Base-by-base conservation (phyloP, 495 filamentous ascomycete genomes). In the Aspergillus egyptiacus region DNA sequence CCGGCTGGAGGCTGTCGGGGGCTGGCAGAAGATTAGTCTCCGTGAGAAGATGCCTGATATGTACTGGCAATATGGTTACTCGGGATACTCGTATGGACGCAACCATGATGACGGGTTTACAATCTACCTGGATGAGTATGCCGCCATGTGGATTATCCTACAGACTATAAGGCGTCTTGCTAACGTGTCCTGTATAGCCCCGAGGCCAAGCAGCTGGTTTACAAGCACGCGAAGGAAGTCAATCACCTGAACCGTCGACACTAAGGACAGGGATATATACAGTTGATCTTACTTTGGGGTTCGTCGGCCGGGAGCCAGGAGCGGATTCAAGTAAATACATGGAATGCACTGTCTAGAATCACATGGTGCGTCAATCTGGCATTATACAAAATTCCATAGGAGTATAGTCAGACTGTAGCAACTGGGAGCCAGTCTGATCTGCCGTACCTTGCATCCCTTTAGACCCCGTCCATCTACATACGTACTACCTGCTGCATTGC, bases 21-120 rank as follows among this genome's bases (percentile, higher is more conserved):
- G 54, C 30, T 56, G 49, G 53, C 53, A 55, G 35, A 7, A 11
- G 4, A 55, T 55, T 17, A 55, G 47, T 18, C 25, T 50, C n/a
- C 10, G 20, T 17, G 53, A 55, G 47, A 55, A 47, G 42, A 55
- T 55, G 53, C 34, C 47, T 2, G 53, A 55, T 31, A 34, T 55
- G 53, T 51, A 28, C 34, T 55, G 47, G 53, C 53, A 55, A 42
- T 55, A 17, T 42, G 47, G 53, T 22, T 55, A 33, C 22, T 51
- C 53, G 13, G 41, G 47, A 13, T 55, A 50, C 5, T 55, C 53
- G 0, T 55, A 55, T 18, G 53, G 53, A n/a, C 46, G 47, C 9
- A 55, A 51, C 30, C 53, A 55, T 13, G 41, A 55, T 10, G 47
- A 55, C 31, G 53, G 52, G 3, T 55, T 55, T 15, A 55, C 52